Percentiles rank a stretch among this genome's conserved stretches.
phyloP scores from a whole-genome alignment of 208 protist species.

The Borovskyia barvae region DNA sequence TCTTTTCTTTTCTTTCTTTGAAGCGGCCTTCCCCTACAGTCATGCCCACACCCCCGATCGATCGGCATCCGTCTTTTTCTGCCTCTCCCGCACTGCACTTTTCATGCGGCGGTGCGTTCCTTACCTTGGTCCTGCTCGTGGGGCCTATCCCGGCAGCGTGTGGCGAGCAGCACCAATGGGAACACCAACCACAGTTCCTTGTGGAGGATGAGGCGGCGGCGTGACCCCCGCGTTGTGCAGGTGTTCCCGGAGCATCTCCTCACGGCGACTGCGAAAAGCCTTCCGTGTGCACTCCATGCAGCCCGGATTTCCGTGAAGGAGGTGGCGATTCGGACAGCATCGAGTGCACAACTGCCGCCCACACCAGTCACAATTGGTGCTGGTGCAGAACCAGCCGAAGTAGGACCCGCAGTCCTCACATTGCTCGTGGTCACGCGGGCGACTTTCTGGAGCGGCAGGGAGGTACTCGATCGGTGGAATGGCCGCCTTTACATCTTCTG shows the following conservation, averaged over 20 bases:
- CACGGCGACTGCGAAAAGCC: conserved; percentile 34
- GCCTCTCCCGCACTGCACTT: too few species aligned
- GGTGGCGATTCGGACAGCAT: conserved; percentile 68
- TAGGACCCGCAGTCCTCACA: conserved; percentile 66
- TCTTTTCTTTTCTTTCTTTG: too few species aligned
- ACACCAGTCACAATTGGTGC: conserved; percentile 86
- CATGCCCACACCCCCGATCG: too few species aligned
- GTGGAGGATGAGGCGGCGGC: neutral
- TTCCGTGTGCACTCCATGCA: conserved; percentile 62
- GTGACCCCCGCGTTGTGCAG: conserved; percentile 10
- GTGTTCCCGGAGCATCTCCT: conserved; percentile 28
- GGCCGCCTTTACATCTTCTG: conserved; percentile 59
- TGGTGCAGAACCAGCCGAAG: conserved; percentile 60
- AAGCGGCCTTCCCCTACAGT: too few species aligned
- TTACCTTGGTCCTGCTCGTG: too few species aligned
- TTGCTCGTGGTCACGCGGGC: conserved; percentile 28
- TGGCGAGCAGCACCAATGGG: too few species aligned
- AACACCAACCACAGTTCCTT: neutral
- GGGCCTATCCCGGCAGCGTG: too few species aligned
- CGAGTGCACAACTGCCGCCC: conserved; percentile 67
- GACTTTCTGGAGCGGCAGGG: conserved; percentile 26
- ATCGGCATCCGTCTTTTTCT: too few species aligned
- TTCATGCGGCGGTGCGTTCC: too few species aligned
- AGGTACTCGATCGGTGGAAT: conserved; percentile 74
- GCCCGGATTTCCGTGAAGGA: conserved; percentile 64